Evolutionary conservation across 768 basidiomycete species (phyloP), one percentile per base, ranked within the genome.

Genomic region (Tylopilus balloui): DNA sequence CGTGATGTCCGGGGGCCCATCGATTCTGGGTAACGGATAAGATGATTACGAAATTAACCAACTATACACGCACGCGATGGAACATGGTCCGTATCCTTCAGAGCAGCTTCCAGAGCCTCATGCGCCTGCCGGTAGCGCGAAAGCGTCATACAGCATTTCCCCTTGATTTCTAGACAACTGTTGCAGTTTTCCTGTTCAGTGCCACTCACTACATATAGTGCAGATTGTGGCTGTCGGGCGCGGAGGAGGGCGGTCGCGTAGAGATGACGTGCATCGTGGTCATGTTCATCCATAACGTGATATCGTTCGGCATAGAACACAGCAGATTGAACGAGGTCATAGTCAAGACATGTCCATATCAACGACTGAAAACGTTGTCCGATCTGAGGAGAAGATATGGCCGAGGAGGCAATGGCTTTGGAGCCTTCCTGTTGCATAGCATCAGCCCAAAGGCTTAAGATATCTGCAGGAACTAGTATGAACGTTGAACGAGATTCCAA

Each of bases 241-340:
- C 75, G 79, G 37, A 90, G 76, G 54, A 93, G 79, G 17, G 84
- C 76, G 36, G 79, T 83, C 55, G 91, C 89, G 74, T 89, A 88
- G 38, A 93, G 78, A 73, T 90, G 90, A 48, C 88, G 80, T 56
- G 89, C 82, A 62, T 88, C 84, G 64, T 94, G 92, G 67, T 80
- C 82, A 25, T 72, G 65, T 52, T 76, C 73, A 68, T 88, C 83
- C 66, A 88, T 70, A 34, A 81, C 78, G 64, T 78, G 86, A 65
- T 88, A 88, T 55, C 89, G 73, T 69, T 94, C 92, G 29, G 91
- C 89, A 71, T 88, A 88, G 73, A 95, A 95, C 39, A 90, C 78
- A 34, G 92, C 91, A 12, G 89, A 83, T 67, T 78, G 79, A 58
- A 79, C 74, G 38, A 92, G 80, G 60, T 86, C 86, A 47, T 81